A percentile compares a stretch with the other conserved stretches of the same genome.
Conservation (phyloP, 257 asterid species). For the Solanum lycopersicoides region DNA sequence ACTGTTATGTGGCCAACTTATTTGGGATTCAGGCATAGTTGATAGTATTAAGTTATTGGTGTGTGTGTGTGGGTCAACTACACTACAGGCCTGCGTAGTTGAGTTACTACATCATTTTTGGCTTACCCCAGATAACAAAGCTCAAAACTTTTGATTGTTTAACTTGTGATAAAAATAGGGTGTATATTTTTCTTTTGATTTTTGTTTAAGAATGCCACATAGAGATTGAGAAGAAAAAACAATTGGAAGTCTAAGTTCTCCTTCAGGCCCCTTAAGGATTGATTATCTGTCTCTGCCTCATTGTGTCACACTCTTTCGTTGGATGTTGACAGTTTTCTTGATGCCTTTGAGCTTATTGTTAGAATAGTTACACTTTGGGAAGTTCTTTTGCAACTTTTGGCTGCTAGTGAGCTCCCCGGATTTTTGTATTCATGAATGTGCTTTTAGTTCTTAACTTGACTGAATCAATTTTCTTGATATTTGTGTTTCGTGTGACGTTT, state of each 20-base stretch:
- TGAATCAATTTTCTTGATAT: neutral
- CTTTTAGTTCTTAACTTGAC: neutral
- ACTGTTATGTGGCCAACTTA: neutral
- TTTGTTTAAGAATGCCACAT: neutral
- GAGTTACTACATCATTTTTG: neutral
- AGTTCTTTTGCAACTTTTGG: neutral
- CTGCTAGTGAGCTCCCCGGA: neutral
- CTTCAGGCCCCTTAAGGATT: neutral
- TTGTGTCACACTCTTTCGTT: neutral
- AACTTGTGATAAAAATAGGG: neutral
- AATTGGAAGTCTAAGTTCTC: neutral
- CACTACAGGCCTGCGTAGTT: neutral
- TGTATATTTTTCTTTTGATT: neutral
- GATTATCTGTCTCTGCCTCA: neutral
- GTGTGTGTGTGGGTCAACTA: neutral
- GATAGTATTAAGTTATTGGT: neutral
- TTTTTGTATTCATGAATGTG: neutral
- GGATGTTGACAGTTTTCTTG: neutral
- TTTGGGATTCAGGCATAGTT: neutral
- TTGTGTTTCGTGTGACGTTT: neutral
- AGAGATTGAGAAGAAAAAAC: neutral
- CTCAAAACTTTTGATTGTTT: neutral
- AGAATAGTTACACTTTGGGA: neutral
- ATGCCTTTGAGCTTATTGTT: neutral
- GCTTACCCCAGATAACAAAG: neutral